Evolutionary conservation across 352 stramenopile species (phyloP), one percentile per base, ranked within the genome.

Genomic region (Aphanomyces cochlioides): DNA sequence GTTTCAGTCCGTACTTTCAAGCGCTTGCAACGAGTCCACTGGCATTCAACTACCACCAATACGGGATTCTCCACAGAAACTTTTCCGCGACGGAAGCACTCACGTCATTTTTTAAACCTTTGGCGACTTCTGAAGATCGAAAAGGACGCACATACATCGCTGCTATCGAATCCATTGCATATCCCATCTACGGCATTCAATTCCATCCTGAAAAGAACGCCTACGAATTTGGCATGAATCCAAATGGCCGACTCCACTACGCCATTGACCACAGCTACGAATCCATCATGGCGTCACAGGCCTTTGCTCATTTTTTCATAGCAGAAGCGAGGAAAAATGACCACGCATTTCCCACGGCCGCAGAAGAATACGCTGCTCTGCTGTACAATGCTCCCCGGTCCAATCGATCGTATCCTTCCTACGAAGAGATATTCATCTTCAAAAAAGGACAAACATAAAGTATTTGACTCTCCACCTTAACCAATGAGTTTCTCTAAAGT

Each of bases 131-230:
- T 59, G 60, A 82, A 7, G 81, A 91, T 56, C 83, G 86, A 61
- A 56, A 81, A 12, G 89, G 89, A 17, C 57, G 80, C 28, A 76
- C 84, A 63, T 98, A 97, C 69, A 83, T 97, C 21, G 94, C 88
- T 50, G 89, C 85, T 5, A 90, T 96, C 47, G 90, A 98, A 75
- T 80, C 83, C 21, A 87, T 87, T 47, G 72, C 82, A 53, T 91
- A 93, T 64, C 90, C 90, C 12, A 75, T 97, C 38, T 97, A 92
- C 74, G 92, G 79, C 15, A 80, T 96, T 56, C 92, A 98, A 73
- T 97, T 90, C 69, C 92, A 98, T 82, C 92, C 92, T 0, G 92
- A 98, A 76, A 97, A 97, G 77, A 95, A 93, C 74, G 81, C 75
- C 54, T 97, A 93, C 75, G 92, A 98, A 78, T 91, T 87, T 71